Base-by-base conservation (phyloP, 78 protist genomes). In the Creolimax fragrantissima region DNA sequence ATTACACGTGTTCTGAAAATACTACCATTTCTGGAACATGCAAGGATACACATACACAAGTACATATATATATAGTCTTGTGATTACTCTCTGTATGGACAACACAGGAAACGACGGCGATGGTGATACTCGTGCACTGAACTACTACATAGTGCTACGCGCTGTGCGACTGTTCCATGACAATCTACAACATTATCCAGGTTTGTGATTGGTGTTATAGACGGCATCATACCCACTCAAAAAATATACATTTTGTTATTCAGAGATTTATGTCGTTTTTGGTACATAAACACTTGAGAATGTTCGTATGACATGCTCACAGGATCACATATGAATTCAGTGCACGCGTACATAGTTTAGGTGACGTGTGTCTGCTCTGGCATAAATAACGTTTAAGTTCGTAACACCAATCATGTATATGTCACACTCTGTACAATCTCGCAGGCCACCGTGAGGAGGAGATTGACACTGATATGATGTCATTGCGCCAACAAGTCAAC, bases 81-180 rank as follows among this genome's bases (percentile, higher is more conserved):
- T 83, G 5, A 39, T 5, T 83, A 11, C 17, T 58, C 39, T 58
- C 11, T 58, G 74, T 58, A 17, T 58, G 74, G 74, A 11, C 74
- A 47, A 47, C 74, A 47, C 74, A n/a, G n/a, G n/a, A n/a, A n/a
- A n/a, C 7, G 74, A 11, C 74, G 11, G 11, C 3, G 90, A 88
- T 5, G 90, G 44, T 45, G 96, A 96, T 85, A 35, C 85, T 39
- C 85, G 94, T 5, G 42, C 41, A 3, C 81, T 96, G 35, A 92
- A 47, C 42, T 24, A 3, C 42, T 35, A 3, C 45, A 74, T 91
- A n/a, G 39, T 36, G 43, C 5, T 47, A 35, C 35, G 39, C 45
- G 6, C 43, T 89, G 6, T 4, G 39, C 4, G 94, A 89, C 44
- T 43, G 44, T 3, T 58, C 84, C 45, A 24, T 94, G 43, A 42